Evolutionary conservation across 192 early-diverging fungal genomes (phyloP).

Genomic region (Irineochytrium annulatum): DNA sequence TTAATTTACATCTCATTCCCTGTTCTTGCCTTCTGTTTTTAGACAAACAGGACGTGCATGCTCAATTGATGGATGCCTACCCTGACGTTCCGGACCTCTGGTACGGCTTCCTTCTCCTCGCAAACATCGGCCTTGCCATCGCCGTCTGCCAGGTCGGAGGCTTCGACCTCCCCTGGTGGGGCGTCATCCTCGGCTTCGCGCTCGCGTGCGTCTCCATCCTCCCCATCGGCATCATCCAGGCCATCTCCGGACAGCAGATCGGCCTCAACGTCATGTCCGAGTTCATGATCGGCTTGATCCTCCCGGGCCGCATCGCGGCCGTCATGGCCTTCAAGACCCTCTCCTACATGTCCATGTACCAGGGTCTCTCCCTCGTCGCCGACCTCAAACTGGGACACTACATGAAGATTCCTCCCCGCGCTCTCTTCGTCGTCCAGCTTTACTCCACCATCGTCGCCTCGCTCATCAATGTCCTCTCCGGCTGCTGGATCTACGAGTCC

Average conservation of each 20-base stretch:
- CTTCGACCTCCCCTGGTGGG: conserved; percentile 73
- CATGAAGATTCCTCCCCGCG: conserved; percentile 62
- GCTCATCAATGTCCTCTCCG: not conserved
- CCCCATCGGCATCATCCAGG: conserved; percentile 76
- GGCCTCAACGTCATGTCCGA: conserved; percentile 83
- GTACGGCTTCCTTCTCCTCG: conserved; percentile 47
- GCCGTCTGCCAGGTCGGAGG: conserved; percentile 30
- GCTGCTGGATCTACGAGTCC: not conserved
- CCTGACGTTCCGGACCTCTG: conserved; percentile 61
- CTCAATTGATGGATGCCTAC: conserved; percentile 64
- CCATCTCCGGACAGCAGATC: conserved; percentile 69
- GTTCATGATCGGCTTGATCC: conserved; percentile 74
- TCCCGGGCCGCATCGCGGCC: conserved; percentile 75
- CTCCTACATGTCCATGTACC: conserved; percentile 74
- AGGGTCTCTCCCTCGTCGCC: conserved; percentile 65
- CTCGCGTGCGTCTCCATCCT: conserved; percentile 20
- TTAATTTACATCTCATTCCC: too few species aligned
- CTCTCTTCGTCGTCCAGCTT: conserved; percentile 58
- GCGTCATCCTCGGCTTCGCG: conserved; percentile 26
- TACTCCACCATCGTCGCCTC: conserved; percentile 51
- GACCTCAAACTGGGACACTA: conserved; percentile 80
- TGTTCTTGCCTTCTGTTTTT: too few species aligned
- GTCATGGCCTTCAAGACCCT: conserved; percentile 85
- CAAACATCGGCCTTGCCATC: conserved; percentile 11
- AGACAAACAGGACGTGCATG: conserved; percentile 52